Evolutionary conservation across 495 filamentous ascomycete genomes (phyloP).

Genomic region (Ramalina peruviana): DNA sequence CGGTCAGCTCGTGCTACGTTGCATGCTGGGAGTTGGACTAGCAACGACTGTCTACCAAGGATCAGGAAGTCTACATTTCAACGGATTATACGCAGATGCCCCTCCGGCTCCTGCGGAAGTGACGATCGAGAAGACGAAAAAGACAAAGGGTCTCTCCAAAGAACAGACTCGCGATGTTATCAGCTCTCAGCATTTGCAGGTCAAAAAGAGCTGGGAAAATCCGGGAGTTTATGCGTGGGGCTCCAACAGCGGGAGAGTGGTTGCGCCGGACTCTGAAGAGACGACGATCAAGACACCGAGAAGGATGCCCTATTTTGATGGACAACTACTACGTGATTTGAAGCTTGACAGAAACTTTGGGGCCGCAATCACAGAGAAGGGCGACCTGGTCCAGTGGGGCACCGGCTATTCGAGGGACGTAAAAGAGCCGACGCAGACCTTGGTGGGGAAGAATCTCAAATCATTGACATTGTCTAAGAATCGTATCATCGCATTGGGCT

Average conservation of each 20-base stretch:
- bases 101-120: conserved; percentile 32
- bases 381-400: conserved; percentile 89
- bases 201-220: conserved; percentile 75
- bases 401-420: conserved; percentile 48
- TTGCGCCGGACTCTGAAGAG: conserved; percentile 71
- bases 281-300: conserved; percentile 62
- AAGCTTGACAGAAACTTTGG: conserved; percentile 74
- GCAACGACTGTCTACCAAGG: conserved; percentile 5
- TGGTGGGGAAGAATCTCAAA: conserved; percentile 67
- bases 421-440: conserved; percentile 48
- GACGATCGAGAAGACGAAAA: conserved; percentile 45
- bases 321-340: conserved; percentile 70
- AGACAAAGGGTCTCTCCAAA: conserved; percentile 33
- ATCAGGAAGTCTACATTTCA: conserved; percentile 3
- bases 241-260: conserved; percentile 71
- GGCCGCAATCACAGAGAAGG: conserved; percentile 78
- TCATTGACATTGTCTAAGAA: conserved; percentile 63
- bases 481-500: conserved; percentile 66
- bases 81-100: conserved; percentile 33
- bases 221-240: conserved; percentile 93
- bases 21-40: not conserved
- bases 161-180: conserved; percentile 60
- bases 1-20: no score
- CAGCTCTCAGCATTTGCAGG: conserved; percentile 67
- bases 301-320: conserved; percentile 71